Conservation (phyloP, 2,329 filamentous ascomycete species). For the Fusarium drepaniforme region DNA sequence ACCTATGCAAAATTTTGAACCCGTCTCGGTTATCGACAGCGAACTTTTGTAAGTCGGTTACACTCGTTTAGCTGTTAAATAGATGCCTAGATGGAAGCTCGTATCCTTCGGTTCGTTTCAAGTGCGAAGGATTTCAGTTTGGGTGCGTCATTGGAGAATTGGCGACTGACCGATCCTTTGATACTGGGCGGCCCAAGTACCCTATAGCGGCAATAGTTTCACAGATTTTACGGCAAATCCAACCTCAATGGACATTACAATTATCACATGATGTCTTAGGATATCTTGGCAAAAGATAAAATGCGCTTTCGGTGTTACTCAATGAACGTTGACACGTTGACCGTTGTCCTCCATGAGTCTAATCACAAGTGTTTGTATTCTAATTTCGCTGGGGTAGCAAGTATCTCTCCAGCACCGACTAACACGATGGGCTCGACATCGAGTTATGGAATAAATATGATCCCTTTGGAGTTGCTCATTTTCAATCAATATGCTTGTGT, state of each 20-base stretch:
- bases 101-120: background rate
- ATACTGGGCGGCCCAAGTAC: background rate
- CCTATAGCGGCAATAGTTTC: background rate
- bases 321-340: background rate
- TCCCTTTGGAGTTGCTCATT: background rate
- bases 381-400: background rate
- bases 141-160: background rate
- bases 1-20: slow-evolving; percentile 16
- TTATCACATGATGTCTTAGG: background rate
- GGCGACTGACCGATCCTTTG: background rate
- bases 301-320: background rate
- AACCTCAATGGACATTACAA: background rate
- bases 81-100: background rate
- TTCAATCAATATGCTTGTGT: background rate
- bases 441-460: background rate
- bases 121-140: background rate
- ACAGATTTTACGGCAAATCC: background rate
- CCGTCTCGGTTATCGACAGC: background rate
- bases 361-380: background rate
- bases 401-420: background rate
- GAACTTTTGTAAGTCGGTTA: background rate
- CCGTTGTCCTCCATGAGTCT: background rate
- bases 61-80: background rate
- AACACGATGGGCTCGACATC: background rate
- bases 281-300: background rate